Evolutionary conservation across 768 basidiomycete species (phyloP).

Genomic region (Collybiopsis luxurians): DNA sequence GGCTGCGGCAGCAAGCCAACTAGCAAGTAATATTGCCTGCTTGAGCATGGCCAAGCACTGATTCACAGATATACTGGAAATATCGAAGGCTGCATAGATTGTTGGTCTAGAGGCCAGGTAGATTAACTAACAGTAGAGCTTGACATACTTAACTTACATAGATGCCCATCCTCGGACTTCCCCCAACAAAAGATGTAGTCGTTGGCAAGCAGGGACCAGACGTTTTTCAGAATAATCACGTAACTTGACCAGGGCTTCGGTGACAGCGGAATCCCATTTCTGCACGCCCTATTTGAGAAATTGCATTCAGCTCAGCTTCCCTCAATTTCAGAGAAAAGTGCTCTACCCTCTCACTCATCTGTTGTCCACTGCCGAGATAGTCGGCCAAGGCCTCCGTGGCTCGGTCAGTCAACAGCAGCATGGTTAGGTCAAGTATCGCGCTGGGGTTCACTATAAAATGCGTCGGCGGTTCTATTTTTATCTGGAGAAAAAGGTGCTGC

Average conservation of each 20-base stretch:
- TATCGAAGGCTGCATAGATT: slow-evolving; percentile 52
- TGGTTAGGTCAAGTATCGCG: slow-evolving; percentile 69
- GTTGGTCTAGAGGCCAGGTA: slow-evolving; percentile 38
- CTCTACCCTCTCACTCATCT: slow-evolving; percentile 77
- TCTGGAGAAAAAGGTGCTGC: slow-evolving; percentile 3
- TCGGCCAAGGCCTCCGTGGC: slow-evolving; percentile 70
- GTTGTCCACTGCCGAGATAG: slow-evolving; percentile 74
- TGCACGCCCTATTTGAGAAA: slow-evolving; percentile 57
- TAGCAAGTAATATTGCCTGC: slow-evolving; percentile 59
- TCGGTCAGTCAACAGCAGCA: slow-evolving; percentile 66
- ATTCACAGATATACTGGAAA: slow-evolving; percentile 48
- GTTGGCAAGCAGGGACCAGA: slow-evolving; percentile 71
- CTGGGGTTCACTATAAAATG: slow-evolving; percentile 51
- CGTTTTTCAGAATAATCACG: slow-evolving; percentile 73
- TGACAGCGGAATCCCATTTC: slow-evolving; percentile 78
- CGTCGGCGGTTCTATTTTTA: slow-evolving; percentile 9
- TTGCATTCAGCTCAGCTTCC: slow-evolving; percentile 16
- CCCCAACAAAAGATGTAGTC: slow-evolving; percentile 71
- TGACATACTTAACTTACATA: slow-evolving; percentile 42
- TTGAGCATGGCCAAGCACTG: slow-evolving; percentile 51
- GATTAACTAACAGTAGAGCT: not conserved
- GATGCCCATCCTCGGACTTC: slow-evolving; percentile 78
- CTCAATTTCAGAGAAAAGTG: slow-evolving; percentile 10
- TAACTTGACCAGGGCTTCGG: slow-evolving; percentile 66
- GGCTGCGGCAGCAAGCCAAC: slow-evolving; percentile 66